Evolutionary conservation across 805 yeast genomes (phyloP), one percentile per base, ranked within the genome.

Genomic region (Teunomyces funiuensis): DNA sequence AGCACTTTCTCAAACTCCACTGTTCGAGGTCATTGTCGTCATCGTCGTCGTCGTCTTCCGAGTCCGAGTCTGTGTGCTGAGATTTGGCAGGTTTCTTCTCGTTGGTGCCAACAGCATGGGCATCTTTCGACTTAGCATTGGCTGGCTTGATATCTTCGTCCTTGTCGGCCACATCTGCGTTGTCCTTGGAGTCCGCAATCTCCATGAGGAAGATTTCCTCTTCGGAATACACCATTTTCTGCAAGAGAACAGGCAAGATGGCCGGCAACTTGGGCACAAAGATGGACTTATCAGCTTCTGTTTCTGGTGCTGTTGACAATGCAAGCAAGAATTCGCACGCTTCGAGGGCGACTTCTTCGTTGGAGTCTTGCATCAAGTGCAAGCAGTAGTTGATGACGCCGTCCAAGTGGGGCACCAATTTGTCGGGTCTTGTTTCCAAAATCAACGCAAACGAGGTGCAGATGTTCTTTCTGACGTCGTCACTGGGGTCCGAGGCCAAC

Each of bases 1-100:
- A 76, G 62, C 98, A 91, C 64, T 91, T 91, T 55, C 99, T 76
- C 44, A 93, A 65, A 54, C 83, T 88, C 99, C 99, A 93, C 52
- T 82, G 88, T 26, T 82, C 79, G 34, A 81, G 74, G 41, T 76
- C 83, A 37, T 76, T 85, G 39, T 77, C 85, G 37, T 80, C 88
- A 20, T 80, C 90, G 8, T 82, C 93, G 18, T 79, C 88, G 30
- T 78, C 82, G 11, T 75, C 81, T 7, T 75, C 80, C 16, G 65
- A 73, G 27, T 66, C 77, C 15, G 65, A 69, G 14, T 58, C 70
- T 6, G 49, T 61, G 10, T 46, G 54, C 18, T 51, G 57, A 16
- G 43, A 53, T 5, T 51, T 56, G 15, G 47, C 43, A 14, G 40
- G 33, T 29, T 33, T 39, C 37, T 41, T 17, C 39, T 39, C 15